Evolutionary conservation across 2,329 filamentous ascomycete species (phyloP).

Genomic region (Botryotinia convoluta): DNA sequence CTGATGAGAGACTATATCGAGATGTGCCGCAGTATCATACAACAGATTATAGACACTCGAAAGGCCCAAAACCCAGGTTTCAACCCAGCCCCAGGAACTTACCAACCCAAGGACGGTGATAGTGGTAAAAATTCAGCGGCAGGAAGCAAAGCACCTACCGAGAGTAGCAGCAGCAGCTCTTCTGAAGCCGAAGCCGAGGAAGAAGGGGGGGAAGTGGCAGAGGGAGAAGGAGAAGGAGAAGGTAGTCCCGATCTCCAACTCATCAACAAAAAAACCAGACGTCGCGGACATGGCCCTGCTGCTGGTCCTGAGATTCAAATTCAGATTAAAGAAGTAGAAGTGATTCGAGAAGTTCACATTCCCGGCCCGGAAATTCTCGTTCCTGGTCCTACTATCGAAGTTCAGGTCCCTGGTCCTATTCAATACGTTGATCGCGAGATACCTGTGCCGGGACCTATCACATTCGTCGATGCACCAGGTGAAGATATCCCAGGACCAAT

Average conservation of each 20-base stretch:
- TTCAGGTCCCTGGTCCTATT: slow-evolving; percentile 1
- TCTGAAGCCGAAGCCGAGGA: neutral
- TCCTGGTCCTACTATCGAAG: neutral
- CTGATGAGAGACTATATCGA: neutral
- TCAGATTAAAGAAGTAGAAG: neutral
- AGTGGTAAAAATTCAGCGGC: neutral
- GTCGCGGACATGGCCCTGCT: neutral
- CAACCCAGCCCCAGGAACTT: neutral
- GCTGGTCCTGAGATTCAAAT: neutral
- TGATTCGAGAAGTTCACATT: neutral
- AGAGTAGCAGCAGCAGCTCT: neutral
- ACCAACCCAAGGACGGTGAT: neutral
- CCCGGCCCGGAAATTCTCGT: neutral
- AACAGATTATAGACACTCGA: neutral
- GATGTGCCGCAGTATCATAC: neutral
- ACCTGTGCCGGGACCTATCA: neutral
- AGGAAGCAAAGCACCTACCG: neutral
- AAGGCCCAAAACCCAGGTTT: neutral
- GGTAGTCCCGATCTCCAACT: neutral
- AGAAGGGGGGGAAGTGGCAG: neutral
- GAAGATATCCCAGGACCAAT: neutral
- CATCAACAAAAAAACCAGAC: neutral
- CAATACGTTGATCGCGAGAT: neutral
- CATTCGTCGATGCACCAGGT: neutral
- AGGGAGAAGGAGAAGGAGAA: neutral